These are phyloP conservation scores for Symbiodinium pilosum DNA, from an alignment of 73 alveolate species.

Conservation along the genomic window DNA sequence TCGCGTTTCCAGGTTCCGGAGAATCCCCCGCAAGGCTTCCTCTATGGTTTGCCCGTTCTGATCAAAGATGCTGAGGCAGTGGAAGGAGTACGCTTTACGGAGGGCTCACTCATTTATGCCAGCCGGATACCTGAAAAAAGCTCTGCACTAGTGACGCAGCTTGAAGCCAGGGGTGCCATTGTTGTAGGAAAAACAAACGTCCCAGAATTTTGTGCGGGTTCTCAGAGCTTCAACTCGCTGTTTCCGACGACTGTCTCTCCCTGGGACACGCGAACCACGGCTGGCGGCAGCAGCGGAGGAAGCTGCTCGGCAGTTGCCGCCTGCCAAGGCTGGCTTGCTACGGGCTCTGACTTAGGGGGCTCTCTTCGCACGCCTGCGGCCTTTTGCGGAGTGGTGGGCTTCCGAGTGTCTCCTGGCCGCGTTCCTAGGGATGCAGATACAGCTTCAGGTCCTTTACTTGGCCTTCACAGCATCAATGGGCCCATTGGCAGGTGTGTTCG, in stretches of 20 bases:
- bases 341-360: conserved; percentile 76
- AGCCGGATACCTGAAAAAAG: conserved; percentile 34
- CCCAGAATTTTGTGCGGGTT: conserved; percentile 79
- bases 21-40: background rate
- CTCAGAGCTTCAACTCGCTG: background rate
- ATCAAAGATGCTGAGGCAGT: conserved; percentile 62
- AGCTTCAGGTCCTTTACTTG: background rate
- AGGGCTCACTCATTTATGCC: conserved; percentile 22
- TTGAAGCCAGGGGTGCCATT: conserved; percentile 47
- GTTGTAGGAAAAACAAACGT: conserved; percentile 81
- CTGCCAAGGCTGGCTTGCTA: conserved; percentile 57
- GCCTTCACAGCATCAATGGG: conserved; percentile 40
- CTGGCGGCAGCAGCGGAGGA: conserved; percentile 73
- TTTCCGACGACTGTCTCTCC: conserved; percentile 66
- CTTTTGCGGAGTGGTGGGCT: conserved; percentile 76
- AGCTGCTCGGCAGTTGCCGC: conserved; percentile 30
- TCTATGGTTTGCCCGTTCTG: conserved; percentile 73
- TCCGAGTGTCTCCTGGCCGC: conserved; percentile 69
- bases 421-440: background rate
- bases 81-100: conserved; percentile 70
- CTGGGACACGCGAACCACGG: conserved; percentile 46
- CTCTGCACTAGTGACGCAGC: conserved; percentile 25
- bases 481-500: conserved; percentile 59
- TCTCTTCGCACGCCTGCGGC: conserved; percentile 58
- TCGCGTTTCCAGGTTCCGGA: background rate